Conservation (phyloP, 768 basidiomycete species). For the Agrocybe praecox region DNA sequence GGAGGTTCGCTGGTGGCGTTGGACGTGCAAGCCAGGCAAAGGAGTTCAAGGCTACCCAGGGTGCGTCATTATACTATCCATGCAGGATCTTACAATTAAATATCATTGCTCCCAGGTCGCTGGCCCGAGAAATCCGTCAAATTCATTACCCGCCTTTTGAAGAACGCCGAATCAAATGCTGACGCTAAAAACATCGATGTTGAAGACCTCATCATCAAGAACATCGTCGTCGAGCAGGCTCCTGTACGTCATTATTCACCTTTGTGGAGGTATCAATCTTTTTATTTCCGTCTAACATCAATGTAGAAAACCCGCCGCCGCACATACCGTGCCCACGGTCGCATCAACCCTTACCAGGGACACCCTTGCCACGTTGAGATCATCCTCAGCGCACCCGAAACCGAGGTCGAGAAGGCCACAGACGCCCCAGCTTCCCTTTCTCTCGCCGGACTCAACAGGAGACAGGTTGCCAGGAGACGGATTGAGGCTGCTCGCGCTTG, state of each 20-base stretch:
- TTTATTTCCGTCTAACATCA: constrained; percentile 4
- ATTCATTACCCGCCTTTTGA: constrained; percentile 91
- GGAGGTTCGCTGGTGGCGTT: constrained; percentile 93
- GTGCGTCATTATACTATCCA: constrained; percentile 45
- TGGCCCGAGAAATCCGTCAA: constrained; percentile 99
- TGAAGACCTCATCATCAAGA: constrained; percentile 93
- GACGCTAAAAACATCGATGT: constrained; percentile 95
- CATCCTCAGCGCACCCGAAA: constrained; percentile 79
- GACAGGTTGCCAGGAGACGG: constrained; percentile 85
- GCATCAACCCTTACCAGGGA: constrained; percentile 99
- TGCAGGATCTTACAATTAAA: not conserved
- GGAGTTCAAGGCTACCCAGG: constrained; percentile 96
- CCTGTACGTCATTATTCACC: constrained; percentile 65
- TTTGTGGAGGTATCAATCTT: not conserved
- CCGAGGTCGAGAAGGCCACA: constrained; percentile 90
- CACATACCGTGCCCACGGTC: constrained; percentile 97
- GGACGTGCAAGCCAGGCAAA: constrained; percentile 94
- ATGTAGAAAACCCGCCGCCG: constrained; percentile 94
- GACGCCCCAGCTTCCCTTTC: constrained; percentile 63
- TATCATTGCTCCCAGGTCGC: constrained; percentile 67
- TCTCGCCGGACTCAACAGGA: constrained; percentile 74
- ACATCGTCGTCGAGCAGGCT: constrained; percentile 98
- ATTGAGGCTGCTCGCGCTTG: constrained; percentile 80
- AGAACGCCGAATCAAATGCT: constrained; percentile 99
- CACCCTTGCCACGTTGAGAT: constrained; percentile 97